Evolutionary conservation across 1,284 basidiomycete genomes (phyloP).

Genomic region (Athelia psychrophila): DNA sequence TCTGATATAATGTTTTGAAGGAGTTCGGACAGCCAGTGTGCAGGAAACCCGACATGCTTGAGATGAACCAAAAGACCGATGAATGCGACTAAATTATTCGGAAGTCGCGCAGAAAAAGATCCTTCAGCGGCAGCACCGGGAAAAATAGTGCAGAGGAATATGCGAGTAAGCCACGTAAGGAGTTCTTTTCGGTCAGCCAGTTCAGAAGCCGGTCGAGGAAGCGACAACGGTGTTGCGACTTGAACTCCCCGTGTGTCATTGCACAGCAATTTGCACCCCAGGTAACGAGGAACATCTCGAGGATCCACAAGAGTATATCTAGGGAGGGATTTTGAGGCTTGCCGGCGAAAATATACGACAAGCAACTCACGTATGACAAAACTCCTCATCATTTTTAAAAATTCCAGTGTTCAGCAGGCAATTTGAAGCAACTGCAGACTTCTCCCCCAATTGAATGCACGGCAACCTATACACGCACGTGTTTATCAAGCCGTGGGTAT

Average conservation of each 20-base stretch:
- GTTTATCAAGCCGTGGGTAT: constrained; percentile 19
- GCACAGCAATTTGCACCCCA: constrained; percentile 22
- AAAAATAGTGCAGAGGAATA: constrained; percentile 26
- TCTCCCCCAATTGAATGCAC: constrained; percentile 8
- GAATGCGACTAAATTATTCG: constrained; percentile 30
- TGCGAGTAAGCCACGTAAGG: constrained; percentile 27
- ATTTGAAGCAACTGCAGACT: constrained; percentile 15
- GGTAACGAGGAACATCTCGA: constrained; percentile 22
- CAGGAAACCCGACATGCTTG: constrained; percentile 27
- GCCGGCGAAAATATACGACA: not conserved
- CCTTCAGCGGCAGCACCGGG: constrained; percentile 12
- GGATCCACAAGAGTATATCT: constrained; percentile 29
- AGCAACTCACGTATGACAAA: constrained; percentile 14
- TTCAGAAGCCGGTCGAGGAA: constrained; percentile 21
- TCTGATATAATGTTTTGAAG: constrained; percentile 25
- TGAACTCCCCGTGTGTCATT: constrained; percentile 15
- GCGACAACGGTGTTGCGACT: constrained; percentile 12
- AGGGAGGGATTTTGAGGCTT: not conserved
- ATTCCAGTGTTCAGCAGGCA: constrained; percentile 12
- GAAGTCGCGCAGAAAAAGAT: constrained; percentile 21
- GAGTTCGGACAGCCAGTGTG: constrained; percentile 35
- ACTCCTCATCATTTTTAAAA: constrained; percentile 12
- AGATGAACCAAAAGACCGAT: constrained; percentile 28
- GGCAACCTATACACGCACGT: constrained; percentile 12
- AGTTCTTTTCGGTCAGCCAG: constrained; percentile 27